Base-by-base conservation (phyloP, 2,329 filamentous ascomycete species). In the Epichloe sylvatica region DNA sequence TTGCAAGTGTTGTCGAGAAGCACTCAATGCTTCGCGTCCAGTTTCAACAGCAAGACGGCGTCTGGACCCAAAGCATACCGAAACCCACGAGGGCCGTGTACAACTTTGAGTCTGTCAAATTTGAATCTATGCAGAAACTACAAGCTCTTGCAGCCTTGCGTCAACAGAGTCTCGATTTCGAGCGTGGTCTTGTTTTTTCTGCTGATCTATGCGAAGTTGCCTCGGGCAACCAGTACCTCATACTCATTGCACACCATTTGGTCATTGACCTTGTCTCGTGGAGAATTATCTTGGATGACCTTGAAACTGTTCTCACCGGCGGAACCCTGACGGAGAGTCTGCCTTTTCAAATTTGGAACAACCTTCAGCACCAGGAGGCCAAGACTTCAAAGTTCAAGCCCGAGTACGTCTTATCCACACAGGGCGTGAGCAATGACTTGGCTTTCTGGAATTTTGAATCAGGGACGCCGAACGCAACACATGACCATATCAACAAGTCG, bases 181-280 rank as follows among this genome's bases (percentile, higher is more conserved):
- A 49, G 35, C 36, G 35, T 11, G 47, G 47, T 12, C 35, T 39
- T 35, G 41, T 49, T 12, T 49, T 49, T 49, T 49, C 47, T 21
- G 47, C 41, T 11, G 47, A 49, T 7, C 47, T 50, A 17, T 50
- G 43, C 49, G 38, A 41, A n/a, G 19, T 50, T 36, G 1, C 17
- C 23, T n/a, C 49, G 1, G 50, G 49, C 4, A 25, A 54, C 7
- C 63, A 64, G 35, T 41, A 56, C 2, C 44, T 67, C 0, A 64
- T 62, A 5, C 46, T 70, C 8, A 55, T 60, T 6, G 62, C 59
- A 1, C 66, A 69, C 13, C 67, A 70, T 49, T 55, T 69, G 0
- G 61, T 67, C 1, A 62, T 73, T 15, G 70, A 74, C 47, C 55
- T 73, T 4, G 68, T 74, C 1, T 70, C 69, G 0, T 74, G 71